Evolutionary conservation across 768 basidiomycete genomes (phyloP), one percentile per base, ranked within the genome.

Genomic region (Phaeolepiota aurea): DNA sequence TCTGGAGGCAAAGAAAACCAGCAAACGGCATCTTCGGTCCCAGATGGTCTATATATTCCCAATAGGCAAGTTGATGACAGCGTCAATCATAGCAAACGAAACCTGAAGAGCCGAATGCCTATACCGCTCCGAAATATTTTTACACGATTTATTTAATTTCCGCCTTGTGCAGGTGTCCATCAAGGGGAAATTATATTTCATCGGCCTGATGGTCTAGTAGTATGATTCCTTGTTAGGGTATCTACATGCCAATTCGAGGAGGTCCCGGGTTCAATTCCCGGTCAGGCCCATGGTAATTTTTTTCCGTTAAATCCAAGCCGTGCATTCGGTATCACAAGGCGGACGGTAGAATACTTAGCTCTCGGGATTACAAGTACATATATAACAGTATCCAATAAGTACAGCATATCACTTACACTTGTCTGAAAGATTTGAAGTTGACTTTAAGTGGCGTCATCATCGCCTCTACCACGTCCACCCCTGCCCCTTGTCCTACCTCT

Each of bases 221-320:
- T 71, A 71, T 72, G 71, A 74, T 72, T 72, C 72, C 71, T 74
- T 74, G 71, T 72, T 72, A 72, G 72, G 70, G 70, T 42, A n/a
- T n/a, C n/a, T n/a, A n/a, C 25, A 35, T 35, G 5, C 33, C 33
- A 35, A 35, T 44, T 80, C 74, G 79, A 81, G 80, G 80, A 83
- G 82, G 82, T 82, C 79, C 79, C 74, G 79, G 80, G 82, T 83
- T 85, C 81, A 82, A 83, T 82, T 82, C 81, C 79, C 79, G 74
- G 79, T 73, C 70, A 79, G 78, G 80, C 77, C 79, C 72, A 9
- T n/a, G n/a, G 12, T 35, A 35, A 5, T 35, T 35, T 35, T 35
- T n/a, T 31, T 31, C 28, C 9, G 10, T 11, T 43, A 20, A 23
- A 42, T 39, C 25, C 34, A 40, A 44, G 32, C 32, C n/a, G n/a